Percentiles rank a stretch among this genome's conserved stretches.
phyloP scores from a whole-genome alignment of 2,329 filamentous ascomycete species.

The Botrytis byssoidea region DNA sequence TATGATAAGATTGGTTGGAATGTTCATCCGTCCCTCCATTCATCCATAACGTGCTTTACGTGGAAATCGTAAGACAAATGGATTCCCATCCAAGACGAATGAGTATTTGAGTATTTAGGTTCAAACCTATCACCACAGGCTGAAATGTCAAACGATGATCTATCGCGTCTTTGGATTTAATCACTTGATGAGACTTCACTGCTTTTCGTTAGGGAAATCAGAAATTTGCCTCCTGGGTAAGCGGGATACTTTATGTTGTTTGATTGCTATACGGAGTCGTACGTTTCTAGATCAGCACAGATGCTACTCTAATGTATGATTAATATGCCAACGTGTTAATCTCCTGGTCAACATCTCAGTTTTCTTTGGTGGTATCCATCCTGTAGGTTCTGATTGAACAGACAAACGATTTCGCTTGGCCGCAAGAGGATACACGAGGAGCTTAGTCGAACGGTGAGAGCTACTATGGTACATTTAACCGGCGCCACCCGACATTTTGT shows the following conservation, averaged over 20 bases:
- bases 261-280: not conserved
- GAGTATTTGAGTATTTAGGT: not conserved
- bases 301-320: not conserved
- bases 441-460: slow-evolving; percentile 14
- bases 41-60: not conserved
- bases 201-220: not conserved
- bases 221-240: not conserved
- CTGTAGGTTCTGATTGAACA: not conserved
- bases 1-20: not conserved
- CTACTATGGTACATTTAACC: slow-evolving; percentile 10
- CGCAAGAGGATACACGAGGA: slow-evolving; percentile 15
- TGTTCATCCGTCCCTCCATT: not conserved
- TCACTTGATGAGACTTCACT: not conserved
- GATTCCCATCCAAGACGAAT: not conserved
- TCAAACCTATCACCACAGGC: not conserved
- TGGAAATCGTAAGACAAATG: not conserved
- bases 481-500: not conserved
- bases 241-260: not conserved
- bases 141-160: not conserved
- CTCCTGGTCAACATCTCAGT: slow-evolving; percentile 2
- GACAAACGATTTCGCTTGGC: not conserved
- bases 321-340: not conserved
- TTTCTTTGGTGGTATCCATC: not conserved
- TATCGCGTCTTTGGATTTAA: not conserved
- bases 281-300: not conserved